Percentiles rank a stretch among this genome's conserved stretches.
These are phyloP conservation scores for Backusella luteola DNA, from an alignment of 192 early-diverging fungal genomes.

Conservation along the genomic window DNA sequence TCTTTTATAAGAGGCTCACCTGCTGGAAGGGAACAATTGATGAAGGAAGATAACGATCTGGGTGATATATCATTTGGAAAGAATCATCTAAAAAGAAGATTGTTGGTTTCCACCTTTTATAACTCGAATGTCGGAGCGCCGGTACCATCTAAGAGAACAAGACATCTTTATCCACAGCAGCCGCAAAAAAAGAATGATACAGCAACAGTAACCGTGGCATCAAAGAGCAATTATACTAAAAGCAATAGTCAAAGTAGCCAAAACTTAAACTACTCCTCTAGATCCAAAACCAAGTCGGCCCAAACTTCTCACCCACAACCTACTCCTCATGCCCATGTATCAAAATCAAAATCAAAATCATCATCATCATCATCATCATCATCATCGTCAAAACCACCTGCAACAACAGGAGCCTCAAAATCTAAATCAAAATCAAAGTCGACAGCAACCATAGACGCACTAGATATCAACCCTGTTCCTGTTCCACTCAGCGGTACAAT, in stretches of 20 bases:
- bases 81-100: neutral
- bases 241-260: neutral
- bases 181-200: neutral
- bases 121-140: neutral
- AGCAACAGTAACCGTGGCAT: neutral
- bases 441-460: neutral
- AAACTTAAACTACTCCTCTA: neutral
- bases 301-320: neutral
- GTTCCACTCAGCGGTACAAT: neutral
- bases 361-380: neutral
- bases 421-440: neutral
- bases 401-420: neutral
- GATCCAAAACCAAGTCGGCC: neutral
- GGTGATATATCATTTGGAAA: neutral
- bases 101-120: neutral
- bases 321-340: neutral
- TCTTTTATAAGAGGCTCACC: conserved; percentile 3
- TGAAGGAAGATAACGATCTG: neutral
- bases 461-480: neutral
- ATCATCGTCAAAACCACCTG: neutral
- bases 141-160: conserved; percentile 8
- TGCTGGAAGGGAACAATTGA: neutral
- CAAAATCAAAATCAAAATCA: neutral
- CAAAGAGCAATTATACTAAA: neutral
- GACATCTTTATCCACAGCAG: neutral